Percentiles rank a stretch among this genome's conserved stretches.
These are phyloP conservation scores for Penicillium nordicum DNA, from an alignment of 2,329 filamentous ascomycete species.

Conservation along the genomic window DNA sequence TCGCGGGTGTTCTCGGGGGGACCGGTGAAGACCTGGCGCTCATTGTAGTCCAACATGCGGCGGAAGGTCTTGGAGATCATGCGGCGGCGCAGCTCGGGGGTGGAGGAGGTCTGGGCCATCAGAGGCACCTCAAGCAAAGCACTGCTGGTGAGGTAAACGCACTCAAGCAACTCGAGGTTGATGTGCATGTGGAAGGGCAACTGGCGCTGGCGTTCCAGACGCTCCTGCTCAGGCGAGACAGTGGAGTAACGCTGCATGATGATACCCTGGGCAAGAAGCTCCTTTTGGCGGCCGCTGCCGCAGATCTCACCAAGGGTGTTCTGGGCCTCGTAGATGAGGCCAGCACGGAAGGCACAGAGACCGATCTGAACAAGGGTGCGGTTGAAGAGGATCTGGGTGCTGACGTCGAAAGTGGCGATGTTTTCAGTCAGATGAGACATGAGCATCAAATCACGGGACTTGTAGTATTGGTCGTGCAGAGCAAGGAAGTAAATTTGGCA, in stretches of 20 bases:
- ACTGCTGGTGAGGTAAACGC: constrained; percentile 96
- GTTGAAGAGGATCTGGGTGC: constrained; percentile 98
- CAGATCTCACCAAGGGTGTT: constrained; percentile 98
- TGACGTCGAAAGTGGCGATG: constrained; percentile 93
- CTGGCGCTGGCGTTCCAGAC: constrained; percentile 93
- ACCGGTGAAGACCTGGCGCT: constrained; percentile 97
- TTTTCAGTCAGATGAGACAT: constrained; percentile 99
- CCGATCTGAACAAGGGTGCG: constrained; percentile 95
- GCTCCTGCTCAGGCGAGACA: constrained; percentile 95
- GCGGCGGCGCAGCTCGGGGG: constrained; percentile 93
- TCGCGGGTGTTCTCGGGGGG: constrained; percentile 98
- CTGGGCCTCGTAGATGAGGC: constrained; percentile 94
- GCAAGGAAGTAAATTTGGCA: constrained; percentile 99
- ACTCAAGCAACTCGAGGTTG: constrained; percentile 96
- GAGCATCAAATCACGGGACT: constrained; percentile 96
- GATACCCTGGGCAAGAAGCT: constrained; percentile 93
- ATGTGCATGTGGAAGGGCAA: constrained; percentile 99
- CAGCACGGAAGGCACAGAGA: constrained; percentile 95
- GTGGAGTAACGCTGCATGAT: constrained; percentile 97
- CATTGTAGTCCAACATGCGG: constrained; percentile 98
- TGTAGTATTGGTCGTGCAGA: constrained; percentile 96
- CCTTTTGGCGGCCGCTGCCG: constrained; percentile 95
- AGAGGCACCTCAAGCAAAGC: constrained; percentile 99
- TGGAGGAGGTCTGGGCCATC: constrained; percentile 92
- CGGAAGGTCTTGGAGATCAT: constrained; percentile 99